Conservation (phyloP, 106 monocot genomes). For the Phalaenopsis equestris region DNA sequence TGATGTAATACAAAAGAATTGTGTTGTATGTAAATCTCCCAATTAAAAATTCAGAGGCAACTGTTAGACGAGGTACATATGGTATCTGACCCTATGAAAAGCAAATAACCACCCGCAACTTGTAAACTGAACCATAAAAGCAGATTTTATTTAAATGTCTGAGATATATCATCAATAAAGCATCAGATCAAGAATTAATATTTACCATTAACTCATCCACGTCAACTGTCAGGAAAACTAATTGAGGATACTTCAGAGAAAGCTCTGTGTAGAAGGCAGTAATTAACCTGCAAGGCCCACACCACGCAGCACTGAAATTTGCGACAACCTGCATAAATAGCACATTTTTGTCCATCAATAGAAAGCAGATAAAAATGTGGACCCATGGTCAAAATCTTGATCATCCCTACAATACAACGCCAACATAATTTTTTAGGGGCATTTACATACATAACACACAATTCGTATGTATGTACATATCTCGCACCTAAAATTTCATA, state of each 20-base stretch:
- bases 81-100: background rate
- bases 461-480: too few species aligned
- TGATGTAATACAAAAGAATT: too few species aligned
- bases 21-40: too few species aligned
- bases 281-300: conserved; percentile 70
- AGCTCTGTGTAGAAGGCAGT: conserved; percentile 49
- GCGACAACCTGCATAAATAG: conserved; percentile 44
- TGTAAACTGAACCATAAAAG: background rate
- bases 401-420: background rate
- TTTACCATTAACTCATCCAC: conserved; percentile 61
- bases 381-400: background rate
- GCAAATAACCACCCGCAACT: background rate
- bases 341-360: background rate
- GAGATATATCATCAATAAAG: background rate
- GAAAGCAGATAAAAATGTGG: background rate
- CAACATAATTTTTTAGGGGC: background rate
- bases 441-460: too few species aligned
- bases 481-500: too few species aligned
- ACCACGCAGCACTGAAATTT: conserved; percentile 80
- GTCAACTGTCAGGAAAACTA: conserved; percentile 54
- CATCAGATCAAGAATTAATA: background rate
- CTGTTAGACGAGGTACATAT: background rate
- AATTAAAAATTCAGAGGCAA: background rate
- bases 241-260: conserved; percentile 49
- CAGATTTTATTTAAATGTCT: background rate